Evolutionary conservation across 139 green algal species (phyloP).

Genomic region (Edaphochlamys debaryana): DNA sequence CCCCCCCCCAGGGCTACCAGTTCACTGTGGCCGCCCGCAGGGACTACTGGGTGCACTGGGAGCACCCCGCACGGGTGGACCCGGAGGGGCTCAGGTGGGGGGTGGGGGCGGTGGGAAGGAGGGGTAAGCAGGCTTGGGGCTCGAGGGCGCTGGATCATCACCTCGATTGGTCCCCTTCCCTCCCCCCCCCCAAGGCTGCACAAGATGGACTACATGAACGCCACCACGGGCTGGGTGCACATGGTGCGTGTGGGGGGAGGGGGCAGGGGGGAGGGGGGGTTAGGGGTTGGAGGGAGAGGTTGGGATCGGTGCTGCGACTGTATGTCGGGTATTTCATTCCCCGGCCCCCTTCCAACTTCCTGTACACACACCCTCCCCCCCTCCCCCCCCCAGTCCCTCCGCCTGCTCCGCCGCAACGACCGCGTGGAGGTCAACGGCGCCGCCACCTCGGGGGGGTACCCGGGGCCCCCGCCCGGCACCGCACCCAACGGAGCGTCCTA

Average conservation of each 20-base stretch:
- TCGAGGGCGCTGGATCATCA: no score
- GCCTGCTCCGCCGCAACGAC: background rate
- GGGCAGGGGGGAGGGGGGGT: no score
- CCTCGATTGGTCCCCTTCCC: no score
- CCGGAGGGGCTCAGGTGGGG: background rate
- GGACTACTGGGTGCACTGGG: constrained; percentile 40
- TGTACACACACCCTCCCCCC: no score
- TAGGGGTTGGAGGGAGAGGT: no score
- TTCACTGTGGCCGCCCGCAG: constrained; percentile 27
- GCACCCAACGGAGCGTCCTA: background rate
- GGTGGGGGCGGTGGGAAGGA: no score
- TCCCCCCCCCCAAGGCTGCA: constrained; percentile 9
- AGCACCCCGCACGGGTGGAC: constrained; percentile 25
- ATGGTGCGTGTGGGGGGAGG: background rate
- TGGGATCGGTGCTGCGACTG: no score
- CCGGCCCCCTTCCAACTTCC: no score
- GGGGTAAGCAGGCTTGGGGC: no score
- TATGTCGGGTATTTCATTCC: no score
- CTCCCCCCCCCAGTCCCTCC: no score
- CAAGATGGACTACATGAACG: constrained; percentile 42
- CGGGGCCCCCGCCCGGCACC: background rate
- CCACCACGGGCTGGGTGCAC: background rate
- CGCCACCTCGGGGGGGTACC: background rate
- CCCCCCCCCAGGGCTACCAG: constrained; percentile 18
- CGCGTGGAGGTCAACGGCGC: background rate